These are phyloP conservation scores for Rhizopus sp. DNA, from an alignment of 371 early-diverging fungal genomes.

Conservation along the genomic window DNA sequence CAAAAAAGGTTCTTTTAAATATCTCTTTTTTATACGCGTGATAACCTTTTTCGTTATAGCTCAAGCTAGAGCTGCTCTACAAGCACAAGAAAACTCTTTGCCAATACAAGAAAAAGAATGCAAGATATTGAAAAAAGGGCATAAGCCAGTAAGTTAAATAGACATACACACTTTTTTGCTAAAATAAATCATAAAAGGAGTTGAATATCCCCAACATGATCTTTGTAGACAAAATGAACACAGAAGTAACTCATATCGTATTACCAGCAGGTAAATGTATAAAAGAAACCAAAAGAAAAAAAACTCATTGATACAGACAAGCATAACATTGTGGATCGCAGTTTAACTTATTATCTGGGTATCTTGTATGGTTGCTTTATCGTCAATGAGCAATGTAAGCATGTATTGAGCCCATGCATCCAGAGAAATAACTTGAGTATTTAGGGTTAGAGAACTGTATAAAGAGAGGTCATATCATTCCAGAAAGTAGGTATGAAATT, in stretches of 20 bases:
- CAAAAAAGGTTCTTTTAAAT: neutral
- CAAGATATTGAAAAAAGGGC: neutral
- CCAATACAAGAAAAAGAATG: neutral
- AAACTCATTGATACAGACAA: neutral
- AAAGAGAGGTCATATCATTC: slow-evolving; percentile 2
- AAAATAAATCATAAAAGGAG: neutral
- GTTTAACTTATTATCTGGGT: slow-evolving; percentile 10
- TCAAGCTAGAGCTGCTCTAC: neutral
- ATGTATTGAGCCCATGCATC: neutral
- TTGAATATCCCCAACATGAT: slow-evolving; percentile 6
- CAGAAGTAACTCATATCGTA: slow-evolving; percentile 8
- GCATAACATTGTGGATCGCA: slow-evolving; percentile 2
- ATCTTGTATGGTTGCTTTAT: slow-evolving; percentile 20
- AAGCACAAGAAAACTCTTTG: neutral
- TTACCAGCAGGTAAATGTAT: slow-evolving; percentile 9
- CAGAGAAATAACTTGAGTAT: neutral
- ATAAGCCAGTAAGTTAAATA: neutral
- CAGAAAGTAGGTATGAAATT: slow-evolving; percentile 16
- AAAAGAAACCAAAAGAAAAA: neutral
- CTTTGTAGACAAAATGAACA: slow-evolving; percentile 1
- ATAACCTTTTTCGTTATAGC: neutral
- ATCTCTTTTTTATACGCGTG: neutral
- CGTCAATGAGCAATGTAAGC: slow-evolving; percentile 16
- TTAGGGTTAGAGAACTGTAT: slow-evolving; percentile 20
- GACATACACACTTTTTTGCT: neutral